Conservation (phyloP, 345 rosid genomes). For the Eucalyptus guilfoylei region DNA sequence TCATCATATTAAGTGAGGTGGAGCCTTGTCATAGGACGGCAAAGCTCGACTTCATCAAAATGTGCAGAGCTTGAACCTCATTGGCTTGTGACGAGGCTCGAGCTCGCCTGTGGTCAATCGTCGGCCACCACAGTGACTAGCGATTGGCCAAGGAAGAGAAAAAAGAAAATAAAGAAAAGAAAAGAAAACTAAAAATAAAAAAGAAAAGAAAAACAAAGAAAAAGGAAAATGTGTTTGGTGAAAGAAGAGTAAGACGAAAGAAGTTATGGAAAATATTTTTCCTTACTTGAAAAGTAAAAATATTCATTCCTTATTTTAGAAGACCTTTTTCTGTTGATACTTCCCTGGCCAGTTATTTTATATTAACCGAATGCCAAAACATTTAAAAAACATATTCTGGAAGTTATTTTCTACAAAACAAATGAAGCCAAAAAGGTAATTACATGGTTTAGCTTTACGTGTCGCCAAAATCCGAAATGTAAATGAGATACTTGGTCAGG, state of each 20-base stretch:
- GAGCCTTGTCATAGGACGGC: rapidly evolving
- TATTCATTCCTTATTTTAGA: too few species aligned
- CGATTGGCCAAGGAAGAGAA: rapidly evolving
- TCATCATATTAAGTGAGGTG: too few species aligned
- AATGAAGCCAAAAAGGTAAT: background rate
- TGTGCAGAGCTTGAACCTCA: too few species aligned
- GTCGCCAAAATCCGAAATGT: background rate
- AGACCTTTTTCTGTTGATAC: too few species aligned
- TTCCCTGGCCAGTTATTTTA: rapidly evolving
- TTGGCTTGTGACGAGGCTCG: rapidly evolving
- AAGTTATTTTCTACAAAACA: too few species aligned
- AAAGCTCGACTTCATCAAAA: too few species aligned
- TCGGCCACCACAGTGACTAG: rapidly evolving
- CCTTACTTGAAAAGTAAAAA: too few species aligned
- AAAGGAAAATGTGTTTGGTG: rapidly evolving
- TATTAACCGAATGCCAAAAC: too few species aligned
- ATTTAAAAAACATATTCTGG: rapidly evolving
- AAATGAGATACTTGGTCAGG: background rate
- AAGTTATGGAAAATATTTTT: too few species aligned
- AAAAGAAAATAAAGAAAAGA: too few species aligned
- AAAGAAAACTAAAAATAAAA: too few species aligned
- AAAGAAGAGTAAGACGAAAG: too few species aligned
- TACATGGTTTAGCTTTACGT: background rate
- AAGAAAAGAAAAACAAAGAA: rapidly evolving
- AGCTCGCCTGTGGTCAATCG: rapidly evolving